Base-by-base conservation (phyloP, 192 early-diverging fungal genomes). In the Backusella parvicylindrica region DNA sequence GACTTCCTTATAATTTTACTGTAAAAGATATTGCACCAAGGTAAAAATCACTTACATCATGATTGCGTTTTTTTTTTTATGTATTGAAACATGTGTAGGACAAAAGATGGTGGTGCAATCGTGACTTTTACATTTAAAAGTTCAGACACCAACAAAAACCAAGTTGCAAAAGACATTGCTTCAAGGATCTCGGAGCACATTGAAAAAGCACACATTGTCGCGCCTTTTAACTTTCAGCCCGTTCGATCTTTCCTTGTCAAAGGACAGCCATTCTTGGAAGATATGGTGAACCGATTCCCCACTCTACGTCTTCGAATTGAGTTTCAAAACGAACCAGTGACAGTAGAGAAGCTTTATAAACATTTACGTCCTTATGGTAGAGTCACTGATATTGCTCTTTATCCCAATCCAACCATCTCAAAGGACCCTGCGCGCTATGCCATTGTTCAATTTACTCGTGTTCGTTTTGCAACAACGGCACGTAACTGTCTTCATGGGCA, bases 401-500 rank as follows among this genome's bases (percentile, higher is more conserved):
- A 77, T 49, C 75, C 82, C 0, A 89, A 89, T 73, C 88, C 91
- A 1, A 73, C 82, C 2, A 73, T 83, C 1, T 80, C 79, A 68
- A 97, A 96, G 79, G 94, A 96, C 50, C 80, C 89, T 68, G 91
- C 94, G 35, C 87, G 91, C 64, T 92, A 86, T 81, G 97, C 95
- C 0, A 84, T 92, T 30, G 89, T 98, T 70, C 89, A 94, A 71
- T 99, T 92, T 78, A 83, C 89, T 23, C 81, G 86, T 41, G 88
- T 93, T 73, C 89, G 95, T 7, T 84, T 90, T 1, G 95, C 98
- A 21, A 94, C 97, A 3, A 92, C 92, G 67, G 98, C 98, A 4
- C 87, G 92, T 28, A 96, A 95, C 75, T 99, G 98, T 84, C 82
- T 96, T 36, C 93, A 99, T 75, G 95, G 95, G 26, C 75, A 91